Base-by-base conservation (phyloP, 2,329 filamentous ascomycete species). In the Claviceps quebecensis region DNA sequence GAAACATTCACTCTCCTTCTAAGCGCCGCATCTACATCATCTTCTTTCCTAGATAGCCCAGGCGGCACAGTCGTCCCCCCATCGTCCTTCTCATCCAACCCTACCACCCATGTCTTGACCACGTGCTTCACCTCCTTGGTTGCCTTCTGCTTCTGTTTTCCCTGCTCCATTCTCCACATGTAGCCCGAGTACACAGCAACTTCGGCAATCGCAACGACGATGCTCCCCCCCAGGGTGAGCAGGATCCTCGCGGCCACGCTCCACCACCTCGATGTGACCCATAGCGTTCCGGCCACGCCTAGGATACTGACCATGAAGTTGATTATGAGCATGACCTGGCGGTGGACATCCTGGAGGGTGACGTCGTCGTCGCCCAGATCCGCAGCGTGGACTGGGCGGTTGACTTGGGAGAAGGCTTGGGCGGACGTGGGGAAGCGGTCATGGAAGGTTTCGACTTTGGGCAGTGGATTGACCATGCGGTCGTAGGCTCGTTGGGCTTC, bases 251-350 rank as follows among this genome's bases (percentile, higher is more conserved):
- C 75, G 0, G 86, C 81, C 1, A 83, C 77, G 55, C 76, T 83
- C 86, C 86, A 91, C 75, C 85, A 86, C 48, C 81, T 74, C 1
- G 84, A 84, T 16, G 77, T 76, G n/a, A 89, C 74, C 87, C 86
- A 93, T 37, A 93, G 76, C 7, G 85, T 86, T 2, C 77, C 81
- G 2, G 81, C 84, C 48, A 85, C 86, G 45, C 90, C 87, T 2
- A 91, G 71, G 50, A 96, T 86, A 49, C 87, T 95, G 50, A 95
- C 74, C 40, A 96, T 70, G 48, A 97, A 88, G 65, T 97, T 98
- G 60, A 95, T 75, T 49, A 97, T 88, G 7, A 97, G 73, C 43
- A 86, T 82, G 52, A 93, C 70, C 61, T 93, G 87, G n/a, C 86
- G 76, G 63, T 91, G 84, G 1, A 93, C 74, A 54, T 93, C 86